Evolutionary conservation across 768 basidiomycete genomes (phyloP).

Genomic region (Suillus ampliporus): DNA sequence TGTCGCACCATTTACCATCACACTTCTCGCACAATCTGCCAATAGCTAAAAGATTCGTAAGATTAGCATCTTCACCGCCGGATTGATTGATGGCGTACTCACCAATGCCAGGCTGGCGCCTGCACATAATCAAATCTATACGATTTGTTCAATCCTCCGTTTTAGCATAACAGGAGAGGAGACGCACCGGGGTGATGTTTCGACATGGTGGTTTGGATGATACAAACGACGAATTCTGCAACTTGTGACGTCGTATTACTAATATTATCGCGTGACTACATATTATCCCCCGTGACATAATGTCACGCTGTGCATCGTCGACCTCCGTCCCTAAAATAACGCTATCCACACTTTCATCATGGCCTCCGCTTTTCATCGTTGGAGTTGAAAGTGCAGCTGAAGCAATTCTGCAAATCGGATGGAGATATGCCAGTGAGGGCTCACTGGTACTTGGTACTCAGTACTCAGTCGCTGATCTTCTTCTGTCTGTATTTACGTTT

Average conservation of each 20-base stretch:
- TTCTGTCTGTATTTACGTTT: no score
- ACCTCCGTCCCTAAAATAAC: no score
- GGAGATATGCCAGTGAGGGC: no score
- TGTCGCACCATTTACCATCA: slow-evolving; percentile 94
- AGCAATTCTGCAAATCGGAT: no score
- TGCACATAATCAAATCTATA: slow-evolving; percentile 96
- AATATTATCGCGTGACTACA: no score
- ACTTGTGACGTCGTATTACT: slow-evolving; percentile 4
- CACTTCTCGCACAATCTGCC: slow-evolving; percentile 99
- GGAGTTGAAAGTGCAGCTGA: no score
- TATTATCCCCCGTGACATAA: no score
- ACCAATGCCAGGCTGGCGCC: slow-evolving; percentile 98
- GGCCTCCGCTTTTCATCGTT: no score
- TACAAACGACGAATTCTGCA: not conserved
- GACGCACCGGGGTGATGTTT: slow-evolving; percentile 85
- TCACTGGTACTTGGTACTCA: no score
- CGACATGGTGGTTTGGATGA: slow-evolving; percentile 59
- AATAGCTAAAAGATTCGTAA: slow-evolving; percentile 64
- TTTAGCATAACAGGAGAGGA: not conserved
- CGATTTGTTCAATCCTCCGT: slow-evolving; percentile 3
- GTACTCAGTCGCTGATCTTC: no score
- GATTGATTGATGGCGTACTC: slow-evolving; percentile 29
- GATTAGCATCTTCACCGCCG: slow-evolving; percentile 16
- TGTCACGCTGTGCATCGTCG: no score
- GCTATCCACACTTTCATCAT: no score